These are phyloP conservation scores for Lojkania enalia DNA, from an alignment of 2,329 filamentous ascomycete species.

Conservation along the genomic window DNA sequence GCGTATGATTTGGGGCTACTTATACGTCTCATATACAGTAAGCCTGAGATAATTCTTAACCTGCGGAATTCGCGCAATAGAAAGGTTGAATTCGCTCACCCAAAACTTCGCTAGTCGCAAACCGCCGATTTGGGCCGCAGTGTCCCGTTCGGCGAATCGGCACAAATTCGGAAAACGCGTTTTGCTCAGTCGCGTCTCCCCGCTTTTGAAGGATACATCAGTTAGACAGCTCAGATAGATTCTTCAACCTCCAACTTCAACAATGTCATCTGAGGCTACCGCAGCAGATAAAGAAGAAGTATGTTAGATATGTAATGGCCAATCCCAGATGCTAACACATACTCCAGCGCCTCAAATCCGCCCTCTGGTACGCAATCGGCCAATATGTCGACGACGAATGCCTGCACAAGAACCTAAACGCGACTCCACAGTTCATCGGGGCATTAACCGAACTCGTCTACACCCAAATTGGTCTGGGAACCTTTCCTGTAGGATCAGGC, in stretches of 20 bases:
- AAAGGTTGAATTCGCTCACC: too few species aligned
- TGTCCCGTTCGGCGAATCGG: too few species aligned
- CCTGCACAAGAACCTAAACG: slow-evolving; percentile 73
- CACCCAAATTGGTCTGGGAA: slow-evolving; percentile 78
- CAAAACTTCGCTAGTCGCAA: too few species aligned
- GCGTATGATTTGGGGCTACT: too few species aligned
- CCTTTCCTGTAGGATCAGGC: background rate
- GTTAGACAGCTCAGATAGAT: too few species aligned
- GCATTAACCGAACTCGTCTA: slow-evolving; percentile 77
- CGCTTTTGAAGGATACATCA: slow-evolving; percentile 39
- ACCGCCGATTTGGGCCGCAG: too few species aligned
- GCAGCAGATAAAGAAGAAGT: slow-evolving; percentile 41
- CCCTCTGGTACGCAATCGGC: slow-evolving; percentile 48
- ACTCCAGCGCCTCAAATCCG: slow-evolving; percentile 52
- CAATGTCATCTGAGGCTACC: too few species aligned
- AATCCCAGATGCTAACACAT: slow-evolving; percentile 6
- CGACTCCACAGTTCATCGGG: slow-evolving; percentile 89
- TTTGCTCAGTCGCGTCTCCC: background rate
- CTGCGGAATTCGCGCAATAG: too few species aligned
- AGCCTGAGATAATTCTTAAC: too few species aligned
- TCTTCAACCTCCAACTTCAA: too few species aligned
- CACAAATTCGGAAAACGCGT: background rate
- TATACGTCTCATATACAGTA: too few species aligned
- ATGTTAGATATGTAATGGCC: background rate
- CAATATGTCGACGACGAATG: slow-evolving; percentile 83